phyloP scores from a whole-genome alignment of 2,329 filamentous ascomycete species.

The Pseudofabraea citricarpa region DNA sequence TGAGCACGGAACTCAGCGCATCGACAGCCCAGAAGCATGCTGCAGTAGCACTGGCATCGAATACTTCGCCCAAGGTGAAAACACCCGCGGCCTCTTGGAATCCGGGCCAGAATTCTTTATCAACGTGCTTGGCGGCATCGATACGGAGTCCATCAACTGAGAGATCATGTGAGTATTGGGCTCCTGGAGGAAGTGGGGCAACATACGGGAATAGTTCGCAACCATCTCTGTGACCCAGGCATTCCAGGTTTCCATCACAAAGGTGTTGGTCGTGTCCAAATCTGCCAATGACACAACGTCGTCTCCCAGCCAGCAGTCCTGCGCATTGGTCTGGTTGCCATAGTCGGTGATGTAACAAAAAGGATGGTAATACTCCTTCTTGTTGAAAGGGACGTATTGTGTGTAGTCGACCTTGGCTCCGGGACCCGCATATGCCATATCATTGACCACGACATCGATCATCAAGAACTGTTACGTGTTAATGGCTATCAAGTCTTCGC shows the following conservation, averaged over 20 bases:
- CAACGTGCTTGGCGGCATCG: conserved; percentile 41
- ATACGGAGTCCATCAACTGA: conserved; percentile 40
- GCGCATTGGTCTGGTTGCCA: conserved; percentile 38
- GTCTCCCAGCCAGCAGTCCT: conserved; percentile 39
- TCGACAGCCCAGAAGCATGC: conserved; percentile 5
- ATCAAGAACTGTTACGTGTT: conserved; percentile 40
- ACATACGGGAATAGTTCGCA: conserved; percentile 14
- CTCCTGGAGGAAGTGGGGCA: not conserved
- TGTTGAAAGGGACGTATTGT: conserved; percentile 48
- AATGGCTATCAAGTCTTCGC: not conserved
- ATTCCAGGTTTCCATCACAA: conserved; percentile 9
- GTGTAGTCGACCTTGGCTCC: conserved; percentile 45
- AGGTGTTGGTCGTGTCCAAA: conserved; percentile 5
- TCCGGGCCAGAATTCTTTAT: conserved; percentile 45
- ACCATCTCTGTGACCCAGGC: conserved; percentile 12
- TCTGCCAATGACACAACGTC: conserved; percentile 2
- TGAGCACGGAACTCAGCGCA: conserved; percentile 9
- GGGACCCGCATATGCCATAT: conserved; percentile 47
- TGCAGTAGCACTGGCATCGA: conserved; percentile 35
- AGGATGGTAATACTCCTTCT: conserved; percentile 52
- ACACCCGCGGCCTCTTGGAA: conserved; percentile 44
- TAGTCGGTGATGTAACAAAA: conserved; percentile 54
- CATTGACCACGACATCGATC: conserved; percentile 55
- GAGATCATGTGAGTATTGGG: not conserved
- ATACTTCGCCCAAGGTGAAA: conserved; percentile 57